Percentiles rank a stretch among this genome's conserved stretches.
phyloP scores from a whole-genome alignment of 805 yeast species.

The Scheffersomyces spartinae region DNA sequence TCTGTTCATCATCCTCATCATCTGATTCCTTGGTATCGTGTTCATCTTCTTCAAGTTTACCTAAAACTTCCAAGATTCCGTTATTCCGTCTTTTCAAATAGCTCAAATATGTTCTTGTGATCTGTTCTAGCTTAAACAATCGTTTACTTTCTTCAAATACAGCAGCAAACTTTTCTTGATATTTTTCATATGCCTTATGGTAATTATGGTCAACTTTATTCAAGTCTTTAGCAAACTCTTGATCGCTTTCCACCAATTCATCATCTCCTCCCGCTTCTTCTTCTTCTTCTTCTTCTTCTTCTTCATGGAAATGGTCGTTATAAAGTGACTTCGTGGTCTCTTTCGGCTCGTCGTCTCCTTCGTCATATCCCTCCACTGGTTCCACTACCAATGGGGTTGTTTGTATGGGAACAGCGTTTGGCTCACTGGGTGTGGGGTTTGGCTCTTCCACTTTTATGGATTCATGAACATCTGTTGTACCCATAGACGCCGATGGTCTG shows the following conservation, averaged over 20 bases:
- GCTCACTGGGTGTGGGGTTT: too few relatives aligned
- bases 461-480: too few relatives aligned
- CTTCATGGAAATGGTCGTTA: too few relatives aligned
- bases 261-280: conserved; percentile 1
- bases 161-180: conserved; percentile 13
- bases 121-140: conserved; percentile 19
- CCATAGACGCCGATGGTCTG: too few relatives aligned
- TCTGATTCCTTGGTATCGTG: conserved; percentile 1
- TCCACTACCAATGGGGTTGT: conserved; percentile 3
- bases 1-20: not conserved
- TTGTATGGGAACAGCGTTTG: too few relatives aligned
- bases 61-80: conserved; percentile 21
- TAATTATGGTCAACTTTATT: too few relatives aligned
- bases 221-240: not conserved
- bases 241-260: not conserved
- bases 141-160: conserved; percentile 13
- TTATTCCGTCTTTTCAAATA: conserved; percentile 25
- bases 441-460: too few relatives aligned
- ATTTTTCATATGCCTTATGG: conserved; percentile 14
- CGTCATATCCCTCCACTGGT: conserved; percentile 1
- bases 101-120: conserved; percentile 22
- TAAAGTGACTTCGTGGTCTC: too few relatives aligned
- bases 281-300: conserved; percentile 4
- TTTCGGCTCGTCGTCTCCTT: conserved; percentile 2
- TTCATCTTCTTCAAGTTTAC: conserved; percentile 7